Conservation (phyloP, 768 basidiomycete genomes). For the Suillus bovinus region DNA sequence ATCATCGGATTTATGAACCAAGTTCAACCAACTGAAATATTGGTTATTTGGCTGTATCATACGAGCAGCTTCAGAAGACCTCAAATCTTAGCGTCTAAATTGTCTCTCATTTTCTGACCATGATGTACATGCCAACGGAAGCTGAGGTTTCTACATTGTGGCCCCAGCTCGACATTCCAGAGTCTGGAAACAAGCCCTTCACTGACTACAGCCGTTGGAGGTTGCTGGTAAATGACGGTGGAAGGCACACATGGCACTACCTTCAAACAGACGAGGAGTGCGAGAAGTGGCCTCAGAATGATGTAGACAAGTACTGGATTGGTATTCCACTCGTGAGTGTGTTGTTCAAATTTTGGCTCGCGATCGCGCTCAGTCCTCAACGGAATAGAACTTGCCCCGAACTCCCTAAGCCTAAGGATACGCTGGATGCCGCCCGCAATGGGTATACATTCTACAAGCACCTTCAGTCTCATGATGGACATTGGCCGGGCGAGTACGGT, state of each 20-base stretch:
- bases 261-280: constrained; percentile 63
- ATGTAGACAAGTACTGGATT: constrained; percentile 87
- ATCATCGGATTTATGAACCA: neutral
- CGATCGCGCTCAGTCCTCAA: neutral
- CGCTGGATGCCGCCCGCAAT: constrained; percentile 80
- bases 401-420: constrained; percentile 61
- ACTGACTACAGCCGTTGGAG: constrained; percentile 85
- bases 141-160: constrained; percentile 32
- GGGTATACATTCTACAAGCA: constrained; percentile 89
- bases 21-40: neutral
- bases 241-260: constrained; percentile 87
- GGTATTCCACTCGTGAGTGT: constrained; percentile 70
- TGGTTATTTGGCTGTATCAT: neutral
- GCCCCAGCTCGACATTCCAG: constrained; percentile 50
- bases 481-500: constrained; percentile 94
- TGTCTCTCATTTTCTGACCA: neutral
- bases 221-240: constrained; percentile 70
- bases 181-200: constrained; percentile 55
- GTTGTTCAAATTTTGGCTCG: neutral
- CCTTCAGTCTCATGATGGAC: constrained; percentile 87
- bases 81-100: too few species aligned
- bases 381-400: constrained; percentile 57
- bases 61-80: neutral
- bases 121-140: constrained; percentile 20
- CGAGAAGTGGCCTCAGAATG: constrained; percentile 72